Evolutionary conservation across 129 eudicot genomes (phyloP), one percentile per base, ranked within the genome.

Genomic region (Dittrichia graveolens): DNA sequence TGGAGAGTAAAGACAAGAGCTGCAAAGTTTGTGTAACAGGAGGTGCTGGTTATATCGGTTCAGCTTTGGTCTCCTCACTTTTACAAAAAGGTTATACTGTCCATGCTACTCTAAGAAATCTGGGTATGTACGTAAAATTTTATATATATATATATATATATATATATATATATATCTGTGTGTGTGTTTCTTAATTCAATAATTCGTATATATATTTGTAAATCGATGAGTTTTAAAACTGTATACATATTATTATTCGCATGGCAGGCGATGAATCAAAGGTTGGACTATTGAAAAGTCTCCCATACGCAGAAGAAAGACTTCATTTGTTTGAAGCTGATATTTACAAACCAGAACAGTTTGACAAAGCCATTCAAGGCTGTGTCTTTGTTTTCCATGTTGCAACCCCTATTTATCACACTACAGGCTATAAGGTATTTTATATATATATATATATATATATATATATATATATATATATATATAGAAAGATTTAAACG

Each of bases 11-110:
- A 31, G 11, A 5, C 47, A 56, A 46, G 38, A 5, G 0, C 8
- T 31, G 39, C 15, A 78, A 69, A 58, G 91, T 89, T 14, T 86
- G 91, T 69, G 96, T 89, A 1, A 89, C 96, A 4, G 96, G 96
- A 35, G 87, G 85, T 50, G 67, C 85, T 9, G 85, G 91, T 38
- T 82, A 73, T 55, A 52, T 86, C 18, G 96, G 81, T 35, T 86
- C 90, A 56, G 75, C 58, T 4, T 81, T 86, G 13, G 83, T 86
- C 52, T 71, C 82, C 65, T 60, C 79, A 38, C 86, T 89, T 16
- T n/a, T 89, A 8, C 65, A 86, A 38, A 68, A 39, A 42, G 92
- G 90, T 53, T 80, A 86, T 70, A 67, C 45, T 9, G 88, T 86
- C 50, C 92, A 89, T 62, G 88, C 86, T 12, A 89, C 96, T 24